phyloP scores from a whole-genome alignment of 2,329 filamentous ascomycete genomes.

The Clathrospora elynae region DNA sequence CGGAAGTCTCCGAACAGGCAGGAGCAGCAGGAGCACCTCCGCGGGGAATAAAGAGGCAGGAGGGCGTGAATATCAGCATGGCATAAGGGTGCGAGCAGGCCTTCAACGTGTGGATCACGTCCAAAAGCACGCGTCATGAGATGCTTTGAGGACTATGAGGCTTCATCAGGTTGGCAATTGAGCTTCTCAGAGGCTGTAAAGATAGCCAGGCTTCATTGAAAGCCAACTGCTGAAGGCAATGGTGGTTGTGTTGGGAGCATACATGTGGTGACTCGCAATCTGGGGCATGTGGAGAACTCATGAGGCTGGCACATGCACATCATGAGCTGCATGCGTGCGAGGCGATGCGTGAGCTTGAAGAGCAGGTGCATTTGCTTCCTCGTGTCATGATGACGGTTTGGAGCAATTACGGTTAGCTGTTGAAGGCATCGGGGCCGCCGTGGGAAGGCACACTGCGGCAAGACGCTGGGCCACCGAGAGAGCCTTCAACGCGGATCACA shows the following conservation, averaged over 20 bases:
- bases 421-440: background rate
- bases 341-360: background rate
- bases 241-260: background rate
- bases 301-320: constrained; percentile 3
- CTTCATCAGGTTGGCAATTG: background rate
- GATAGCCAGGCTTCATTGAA: background rate
- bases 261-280: background rate
- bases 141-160: background rate
- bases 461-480: background rate
- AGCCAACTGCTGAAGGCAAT: background rate
- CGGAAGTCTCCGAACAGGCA: constrained; percentile 1
- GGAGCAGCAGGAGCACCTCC: background rate
- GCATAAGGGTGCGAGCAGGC: background rate
- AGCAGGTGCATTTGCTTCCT: background rate
- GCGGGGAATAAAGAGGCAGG: background rate
- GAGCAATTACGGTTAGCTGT: background rate
- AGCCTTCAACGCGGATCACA: background rate
- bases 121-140: background rate
- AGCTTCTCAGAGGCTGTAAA: background rate
- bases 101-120: background rate
- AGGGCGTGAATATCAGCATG: background rate
- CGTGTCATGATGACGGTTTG: background rate
- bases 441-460: constrained; percentile 5
- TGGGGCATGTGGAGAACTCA: background rate
- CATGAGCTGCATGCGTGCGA: background rate